These are phyloP conservation scores for Nannochloris sp. DNA, from an alignment of 139 green algal species.

Conservation along the genomic window DNA sequence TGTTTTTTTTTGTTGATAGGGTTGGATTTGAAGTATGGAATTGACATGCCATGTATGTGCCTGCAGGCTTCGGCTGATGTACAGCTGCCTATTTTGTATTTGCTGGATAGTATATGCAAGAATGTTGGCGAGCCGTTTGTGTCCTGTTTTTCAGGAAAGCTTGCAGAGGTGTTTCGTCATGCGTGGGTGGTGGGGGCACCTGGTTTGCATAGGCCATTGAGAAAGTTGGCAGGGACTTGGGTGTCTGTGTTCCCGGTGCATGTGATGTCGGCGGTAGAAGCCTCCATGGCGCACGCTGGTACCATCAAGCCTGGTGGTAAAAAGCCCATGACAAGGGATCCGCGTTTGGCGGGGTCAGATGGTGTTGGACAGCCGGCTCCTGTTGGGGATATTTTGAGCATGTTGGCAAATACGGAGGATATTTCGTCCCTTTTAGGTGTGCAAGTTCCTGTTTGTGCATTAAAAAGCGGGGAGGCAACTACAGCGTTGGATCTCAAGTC, in stretches of 20 bases:
- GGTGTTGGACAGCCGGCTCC: not conserved
- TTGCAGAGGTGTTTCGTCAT: slow-evolving; percentile 19
- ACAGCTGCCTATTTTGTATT: slow-evolving; percentile 67
- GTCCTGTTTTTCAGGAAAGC: slow-evolving; percentile 27
- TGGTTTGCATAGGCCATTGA: slow-evolving; percentile 24
- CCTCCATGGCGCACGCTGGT: not conserved
- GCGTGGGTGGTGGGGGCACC: slow-evolving; percentile 35
- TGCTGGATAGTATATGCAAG: slow-evolving; percentile 73
- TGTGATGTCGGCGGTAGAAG: slow-evolving; percentile 28
- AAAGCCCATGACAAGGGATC: slow-evolving; percentile 6
- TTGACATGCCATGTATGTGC: not conserved
- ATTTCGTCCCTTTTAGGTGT: no score
- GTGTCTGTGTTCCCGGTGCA: slow-evolving; percentile 28
- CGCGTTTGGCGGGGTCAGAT: slow-evolving; percentile 14
- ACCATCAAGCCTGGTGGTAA: not conserved
- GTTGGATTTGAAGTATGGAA: not conserved
- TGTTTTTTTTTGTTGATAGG: not conserved
- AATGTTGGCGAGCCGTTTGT: slow-evolving; percentile 54
- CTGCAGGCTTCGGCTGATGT: slow-evolving; percentile 9
- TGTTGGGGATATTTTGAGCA: no score
- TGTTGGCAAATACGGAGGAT: no score
- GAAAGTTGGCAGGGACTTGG: slow-evolving; percentile 53
- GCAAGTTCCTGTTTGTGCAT: not conserved
- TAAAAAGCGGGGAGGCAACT: not conserved
- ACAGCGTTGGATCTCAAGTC: not conserved